Conservation (phyloP, 2,329 filamentous ascomycete species). For the Cladosporium sp. region DNA sequence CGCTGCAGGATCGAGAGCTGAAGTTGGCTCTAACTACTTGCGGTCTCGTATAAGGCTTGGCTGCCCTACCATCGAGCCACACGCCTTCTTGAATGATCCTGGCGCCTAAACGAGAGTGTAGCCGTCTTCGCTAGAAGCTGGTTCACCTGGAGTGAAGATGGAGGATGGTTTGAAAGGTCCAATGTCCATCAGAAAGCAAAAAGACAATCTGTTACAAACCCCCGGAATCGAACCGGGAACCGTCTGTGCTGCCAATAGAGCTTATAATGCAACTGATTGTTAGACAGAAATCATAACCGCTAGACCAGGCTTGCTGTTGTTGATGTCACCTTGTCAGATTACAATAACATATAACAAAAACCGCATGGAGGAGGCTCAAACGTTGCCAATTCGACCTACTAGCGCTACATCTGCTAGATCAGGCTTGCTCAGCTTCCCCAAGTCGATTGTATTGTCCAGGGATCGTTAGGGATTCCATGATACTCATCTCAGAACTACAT, state of each 20-base stretch:
- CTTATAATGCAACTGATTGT: not conserved
- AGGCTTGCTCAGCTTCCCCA: not conserved
- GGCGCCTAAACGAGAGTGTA: not conserved
- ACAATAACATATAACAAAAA: too few species aligned
- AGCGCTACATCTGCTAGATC: not conserved
- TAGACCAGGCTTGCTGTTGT: not conserved
- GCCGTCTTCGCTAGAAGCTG: not conserved
- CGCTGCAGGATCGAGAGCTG: not conserved
- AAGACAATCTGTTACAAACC: constrained; percentile 3
- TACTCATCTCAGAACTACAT: not conserved
- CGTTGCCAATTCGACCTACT: not conserved
- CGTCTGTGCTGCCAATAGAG: constrained; percentile 1
- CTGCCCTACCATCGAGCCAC: not conserved
- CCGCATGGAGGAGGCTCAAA: not conserved
- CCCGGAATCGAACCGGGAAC: constrained; percentile 10
- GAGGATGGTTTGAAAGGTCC: too few species aligned
- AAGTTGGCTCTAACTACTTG: not conserved
- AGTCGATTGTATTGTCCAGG: not conserved
- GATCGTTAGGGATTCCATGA: not conserved
- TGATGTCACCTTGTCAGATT: too few species aligned
- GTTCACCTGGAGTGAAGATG: too few species aligned
- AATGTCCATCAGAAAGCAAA: too few species aligned
- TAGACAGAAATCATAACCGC: constrained; percentile 10
- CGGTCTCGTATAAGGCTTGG: not conserved
- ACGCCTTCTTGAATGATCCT: not conserved